Evolutionary conservation across 2,329 filamentous ascomycete species (phyloP), one percentile per base, ranked within the genome.

Genomic region (Diplodia sapinea): DNA sequence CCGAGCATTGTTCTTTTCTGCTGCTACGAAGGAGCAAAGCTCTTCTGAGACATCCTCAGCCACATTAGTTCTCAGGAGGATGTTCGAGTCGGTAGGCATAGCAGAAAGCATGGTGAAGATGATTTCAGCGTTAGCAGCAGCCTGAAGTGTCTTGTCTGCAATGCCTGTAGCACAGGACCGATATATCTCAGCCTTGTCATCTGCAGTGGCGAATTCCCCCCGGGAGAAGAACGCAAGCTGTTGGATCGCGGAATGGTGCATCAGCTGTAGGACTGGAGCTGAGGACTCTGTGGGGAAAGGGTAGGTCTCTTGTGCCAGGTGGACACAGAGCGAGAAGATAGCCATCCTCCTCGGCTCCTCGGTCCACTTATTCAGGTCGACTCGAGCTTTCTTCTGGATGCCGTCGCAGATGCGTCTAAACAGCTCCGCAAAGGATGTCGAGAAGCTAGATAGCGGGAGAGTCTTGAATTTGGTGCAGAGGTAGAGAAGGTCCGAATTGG

Each of bases 91-190:
- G 1, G 29, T 17, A 5, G 64, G 54, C 12, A 54, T 49, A 2
- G 54, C 55, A 15, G 43, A 59, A 20, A 66, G 52, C 54, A 59
- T 36, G 8, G 33, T 66, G 23, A 54, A 81, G 74, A 75, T 81
- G 17, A 88, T 89, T 74, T 88, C 90, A 23, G 94, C 84, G 71
- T 91, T 95, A 1, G 92, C 92, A 7, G 91, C 85, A 0, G 89
- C 88, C 15, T 88, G 90, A 11, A 80, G 70, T 1, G 88, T 89
- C 75, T 85, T 88, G 26, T 83, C 80, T 2, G 85, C 82, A 55
- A 96, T 89, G 72, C 94, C 90, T 55, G 84, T 72, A 57, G 93
- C 83, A 75, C 92, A 95, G 65, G 84, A 84, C 56, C 83, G 76
- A 70, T 90, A 91, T 17, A 95, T 86, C 23, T 83, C 80, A 68